These are phyloP conservation scores for Favolaschia claudopus DNA, from an alignment of 768 basidiomycete species.

Conservation along the genomic window DNA sequence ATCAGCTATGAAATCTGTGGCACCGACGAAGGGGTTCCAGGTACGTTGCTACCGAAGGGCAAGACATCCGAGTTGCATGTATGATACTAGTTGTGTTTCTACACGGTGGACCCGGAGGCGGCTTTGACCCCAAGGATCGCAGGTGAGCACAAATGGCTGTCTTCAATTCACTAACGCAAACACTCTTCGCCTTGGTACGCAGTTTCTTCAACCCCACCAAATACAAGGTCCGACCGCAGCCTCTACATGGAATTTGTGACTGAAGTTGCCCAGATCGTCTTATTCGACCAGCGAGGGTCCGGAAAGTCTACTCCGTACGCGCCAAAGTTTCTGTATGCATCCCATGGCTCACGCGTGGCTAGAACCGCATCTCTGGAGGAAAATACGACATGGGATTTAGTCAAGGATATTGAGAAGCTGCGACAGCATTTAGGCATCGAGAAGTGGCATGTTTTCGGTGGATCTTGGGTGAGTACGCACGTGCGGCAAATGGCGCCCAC, in stretches of 20 bases:
- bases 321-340: not conserved
- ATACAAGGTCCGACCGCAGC: constrained; percentile 66
- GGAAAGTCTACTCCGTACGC: constrained; percentile 87
- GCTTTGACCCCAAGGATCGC: constrained; percentile 67
- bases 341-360: not conserved
- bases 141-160: not conserved
- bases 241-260: not conserved
- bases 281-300: constrained; percentile 90
- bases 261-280: constrained; percentile 63
- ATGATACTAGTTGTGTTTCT: constrained; percentile 71
- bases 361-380: constrained; percentile 81
- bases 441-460: constrained; percentile 95
- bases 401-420: constrained; percentile 87
- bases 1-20: constrained; percentile 83
- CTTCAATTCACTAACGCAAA: too few relatives aligned
- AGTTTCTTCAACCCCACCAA: constrained; percentile 84
- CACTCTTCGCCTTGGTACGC: constrained; percentile 33
- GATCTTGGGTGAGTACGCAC: constrained; percentile 78
- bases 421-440: constrained; percentile 78
- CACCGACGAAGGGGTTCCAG: constrained; percentile 78
- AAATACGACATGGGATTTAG: constrained; percentile 95
- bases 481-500: not conserved
- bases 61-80: not conserved
- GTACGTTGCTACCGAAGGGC: constrained; percentile 42
- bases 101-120: constrained; percentile 88